Base-by-base conservation (phyloP, 768 basidiomycete genomes). In the Pulveroboletus sp. region DNA sequence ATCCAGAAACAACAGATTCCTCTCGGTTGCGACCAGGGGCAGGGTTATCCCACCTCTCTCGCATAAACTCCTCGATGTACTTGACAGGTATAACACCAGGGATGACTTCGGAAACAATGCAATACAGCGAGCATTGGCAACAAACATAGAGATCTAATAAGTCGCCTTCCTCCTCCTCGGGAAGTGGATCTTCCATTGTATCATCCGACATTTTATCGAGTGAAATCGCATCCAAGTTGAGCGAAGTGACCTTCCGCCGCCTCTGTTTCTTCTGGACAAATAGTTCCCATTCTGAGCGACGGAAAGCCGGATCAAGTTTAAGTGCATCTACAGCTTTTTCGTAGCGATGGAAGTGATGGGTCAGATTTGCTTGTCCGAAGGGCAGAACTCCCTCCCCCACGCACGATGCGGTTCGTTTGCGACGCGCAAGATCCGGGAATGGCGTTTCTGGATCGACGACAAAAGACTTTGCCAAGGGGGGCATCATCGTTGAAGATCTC, bases 321-420 rank as follows among this genome's bases (percentile, higher is more conserved):
- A 75, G 70, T n/a, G 85, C 75, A 60, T 89, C 85, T 25, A 90
- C 76, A 2, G 86, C 85, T 52, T 74, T 78, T 43, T 75, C 74
- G 56, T 90, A 91, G 46, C 74, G 76, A 63, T 93, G 90, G 58
- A 87, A 91, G 61, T 93, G 90, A 59, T 93, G 90, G 0, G 87
- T 86, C 59, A 77, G 71, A 66, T 90, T 87, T 24, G 59, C 52
- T 43, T 52, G 69, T 40, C 56, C 77, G 47, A 74, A 75, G 0
- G 73, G 64, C 37, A 77, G 72, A n/a, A 75, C 75, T 7, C 60
- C 71, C 24, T 76, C 74, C 3, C 71, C 77, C 17, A 83, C 62
- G 60, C 88, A 90, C 3, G 79, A 79, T 35, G 53, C 23, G 45
- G 74, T 65, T 60, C 64, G 61, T 68, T 75, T 63, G 40, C 83